Base-by-base conservation (phyloP, 768 basidiomycete species). In the Naematelia aurantialba region DNA sequence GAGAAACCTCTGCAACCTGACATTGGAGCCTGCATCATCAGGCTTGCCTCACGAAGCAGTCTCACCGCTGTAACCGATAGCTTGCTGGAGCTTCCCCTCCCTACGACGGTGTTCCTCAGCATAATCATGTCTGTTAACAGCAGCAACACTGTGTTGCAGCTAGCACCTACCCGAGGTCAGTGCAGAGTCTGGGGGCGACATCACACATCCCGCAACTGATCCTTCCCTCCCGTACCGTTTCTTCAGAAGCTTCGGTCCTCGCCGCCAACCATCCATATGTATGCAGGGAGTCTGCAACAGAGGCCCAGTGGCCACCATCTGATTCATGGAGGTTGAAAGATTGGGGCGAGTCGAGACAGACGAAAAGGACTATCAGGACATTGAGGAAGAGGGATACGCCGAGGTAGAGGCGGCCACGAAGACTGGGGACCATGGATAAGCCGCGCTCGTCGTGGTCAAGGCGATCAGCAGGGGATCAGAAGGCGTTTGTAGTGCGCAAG, bases 161-260 rank as follows among this genome's bases (percentile, higher is more conserved):
- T 30, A 24, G 1, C 5, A 62, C 68, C 55, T 31, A 69, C 68
- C 68, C 62, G 17, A 66, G 45, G 30, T 61, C 56, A 13, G 61
- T 60, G 39, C 68, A 70, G 8, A 70, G 47, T 29, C 55, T 56
- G 2, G 58, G 56, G 24, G 56, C 50, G 1, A 60, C 61, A 47
- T 59, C 34, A 45, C 64, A 66, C 59, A 69, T 58, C 26, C 56
- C 34, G 34, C 59, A 51, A 52, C 26, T 47, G 19, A 30, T 45
- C 52, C n/a, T 26, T 8, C 42, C 30, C 42, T 45, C 45, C 17
- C 52, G 27, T 27, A 21, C 26, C 17, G 30, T 21, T 17, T 27
- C 26, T 39, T 49, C 45, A 52, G 29, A 22, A 12, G 17, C 47
- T n/a, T 46, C 42, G 30, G 29, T 30, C n/a, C 25, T 27, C 26